phyloP scores from a whole-genome alignment of 108 stramenopile genomes.

The Bacterosira constricta region DNA sequence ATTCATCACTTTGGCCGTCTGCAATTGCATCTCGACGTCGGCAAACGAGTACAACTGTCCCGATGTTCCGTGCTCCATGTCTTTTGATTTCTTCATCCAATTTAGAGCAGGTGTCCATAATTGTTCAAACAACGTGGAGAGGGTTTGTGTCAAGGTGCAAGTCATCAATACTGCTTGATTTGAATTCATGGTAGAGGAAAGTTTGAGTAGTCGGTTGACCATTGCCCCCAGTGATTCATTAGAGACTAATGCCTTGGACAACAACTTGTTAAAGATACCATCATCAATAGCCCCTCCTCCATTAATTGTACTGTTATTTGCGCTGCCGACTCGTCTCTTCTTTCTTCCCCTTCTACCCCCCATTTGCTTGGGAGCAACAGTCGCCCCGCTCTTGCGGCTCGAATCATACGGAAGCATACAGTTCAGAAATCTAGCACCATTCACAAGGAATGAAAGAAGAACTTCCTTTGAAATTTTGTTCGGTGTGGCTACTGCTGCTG shows the following conservation, averaged over 20 bases:
- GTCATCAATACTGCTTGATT: not conserved
- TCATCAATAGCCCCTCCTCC: not conserved
- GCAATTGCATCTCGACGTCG: conserved; percentile 52
- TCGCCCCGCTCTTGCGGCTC: not conserved
- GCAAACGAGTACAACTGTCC: conserved; percentile 33
- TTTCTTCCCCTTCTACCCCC: conserved; percentile 5
- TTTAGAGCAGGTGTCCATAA: conserved; percentile 34
- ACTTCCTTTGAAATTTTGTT: conserved; percentile 21
- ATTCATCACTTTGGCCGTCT: conserved; percentile 14
- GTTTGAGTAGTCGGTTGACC: conserved; percentile 14
- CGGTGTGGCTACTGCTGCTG: not conserved
- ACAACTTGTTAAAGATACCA: conserved; percentile 5
- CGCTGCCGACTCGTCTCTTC: conserved; percentile 1
- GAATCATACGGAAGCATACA: conserved; percentile 19
- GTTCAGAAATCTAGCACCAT: conserved; percentile 30
- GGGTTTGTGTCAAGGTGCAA: conserved; percentile 7
- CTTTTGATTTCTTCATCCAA: conserved; percentile 40
- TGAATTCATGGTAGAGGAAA: not conserved
- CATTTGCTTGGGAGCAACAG: not conserved
- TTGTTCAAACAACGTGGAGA: not conserved
- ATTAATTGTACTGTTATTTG: not conserved
- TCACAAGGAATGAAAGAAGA: conserved; percentile 28
- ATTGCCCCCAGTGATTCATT: conserved; percentile 14
- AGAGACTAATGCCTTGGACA: conserved; percentile 14
- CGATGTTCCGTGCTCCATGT: conserved; percentile 23